Evolutionary conservation across 1,139 yeast genomes (phyloP).

Genomic region (Candida neerlandica): DNA sequence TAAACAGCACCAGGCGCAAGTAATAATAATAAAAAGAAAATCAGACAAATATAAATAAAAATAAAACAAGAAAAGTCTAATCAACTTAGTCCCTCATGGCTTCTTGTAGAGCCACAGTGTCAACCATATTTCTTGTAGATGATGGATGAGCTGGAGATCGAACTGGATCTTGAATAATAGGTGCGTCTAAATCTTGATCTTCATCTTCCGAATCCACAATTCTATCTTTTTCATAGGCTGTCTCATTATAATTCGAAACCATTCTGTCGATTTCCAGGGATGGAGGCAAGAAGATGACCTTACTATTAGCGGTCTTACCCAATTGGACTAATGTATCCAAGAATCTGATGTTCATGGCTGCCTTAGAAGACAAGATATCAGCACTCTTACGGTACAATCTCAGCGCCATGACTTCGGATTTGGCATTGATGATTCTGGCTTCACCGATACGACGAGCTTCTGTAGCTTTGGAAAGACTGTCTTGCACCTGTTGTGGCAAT

Average conservation of each 20-base stretch:
- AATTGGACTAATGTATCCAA: slow-evolving; percentile 78
- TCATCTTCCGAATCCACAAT: slow-evolving; percentile 23
- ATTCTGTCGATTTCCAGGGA: slow-evolving; percentile 45
- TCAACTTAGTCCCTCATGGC: slow-evolving; percentile 19
- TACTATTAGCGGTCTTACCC: slow-evolving; percentile 64
- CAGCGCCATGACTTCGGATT: slow-evolving; percentile 77
- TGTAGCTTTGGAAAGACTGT: slow-evolving; percentile 72
- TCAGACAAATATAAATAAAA: neutral
- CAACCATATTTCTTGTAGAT: slow-evolving; percentile 19
- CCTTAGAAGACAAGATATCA: slow-evolving; percentile 73
- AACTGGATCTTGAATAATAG: slow-evolving; percentile 3
- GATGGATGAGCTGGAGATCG: neutral
- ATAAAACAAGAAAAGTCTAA: neutral
- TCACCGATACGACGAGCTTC: slow-evolving; percentile 80
- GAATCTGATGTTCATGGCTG: slow-evolving; percentile 81
- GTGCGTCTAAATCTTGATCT: slow-evolving; percentile 21
- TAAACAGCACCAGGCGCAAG: neutral
- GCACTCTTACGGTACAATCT: slow-evolving; percentile 81
- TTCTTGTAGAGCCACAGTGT: slow-evolving; percentile 35
- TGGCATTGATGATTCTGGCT: slow-evolving; percentile 73
- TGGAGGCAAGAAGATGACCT: slow-evolving; percentile 76
- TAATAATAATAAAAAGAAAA: neutral
- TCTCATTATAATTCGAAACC: slow-evolving; percentile 27
- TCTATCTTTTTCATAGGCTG: slow-evolving; percentile 13
- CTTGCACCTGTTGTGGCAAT: slow-evolving; percentile 59